Conservation (phyloP, 805 yeast genomes). For the Ogataea saltuana region DNA sequence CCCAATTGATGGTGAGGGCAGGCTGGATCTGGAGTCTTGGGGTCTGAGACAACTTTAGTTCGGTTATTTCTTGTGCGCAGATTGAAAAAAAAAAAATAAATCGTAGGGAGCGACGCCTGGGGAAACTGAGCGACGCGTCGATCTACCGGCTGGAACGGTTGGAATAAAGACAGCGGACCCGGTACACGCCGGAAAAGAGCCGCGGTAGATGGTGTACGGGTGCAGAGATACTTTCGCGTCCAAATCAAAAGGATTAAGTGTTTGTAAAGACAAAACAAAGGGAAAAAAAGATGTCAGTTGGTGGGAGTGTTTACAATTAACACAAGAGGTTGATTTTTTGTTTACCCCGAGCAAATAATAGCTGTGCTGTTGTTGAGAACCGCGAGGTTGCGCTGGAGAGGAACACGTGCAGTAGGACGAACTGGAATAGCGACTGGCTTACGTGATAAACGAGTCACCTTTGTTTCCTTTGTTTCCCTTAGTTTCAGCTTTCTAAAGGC, state of each 20-base stretch:
- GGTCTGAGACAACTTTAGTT: too few relatives aligned
- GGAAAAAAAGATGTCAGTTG: background rate
- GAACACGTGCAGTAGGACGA: background rate
- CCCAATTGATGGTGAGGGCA: background rate
- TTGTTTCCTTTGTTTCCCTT: background rate
- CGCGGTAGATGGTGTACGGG: too few relatives aligned
- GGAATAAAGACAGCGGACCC: background rate
- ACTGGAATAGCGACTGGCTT: background rate
- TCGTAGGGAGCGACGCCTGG: too few relatives aligned
- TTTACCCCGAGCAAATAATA: background rate
- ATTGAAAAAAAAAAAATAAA: too few relatives aligned
- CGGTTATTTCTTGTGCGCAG: background rate
- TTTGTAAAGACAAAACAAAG: slow-evolving; percentile 4
- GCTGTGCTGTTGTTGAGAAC: slow-evolving; percentile 1
- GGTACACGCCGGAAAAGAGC: too few relatives aligned
- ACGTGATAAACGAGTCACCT: slow-evolving; percentile 1
- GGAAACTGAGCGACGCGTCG: background rate
- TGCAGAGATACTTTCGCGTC: slow-evolving; percentile 12
- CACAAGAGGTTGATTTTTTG: background rate
- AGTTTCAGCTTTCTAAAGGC: slow-evolving; percentile 2
- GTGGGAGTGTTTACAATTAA: slow-evolving; percentile 4
- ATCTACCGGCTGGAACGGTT: too few relatives aligned
- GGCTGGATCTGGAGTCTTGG: background rate
- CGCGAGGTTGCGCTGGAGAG: background rate
- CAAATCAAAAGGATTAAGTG: slow-evolving; percentile 10